phyloP scores from a whole-genome alignment of 2,329 filamentous ascomycete species.

The Fusarium sterilihyphosum region DNA sequence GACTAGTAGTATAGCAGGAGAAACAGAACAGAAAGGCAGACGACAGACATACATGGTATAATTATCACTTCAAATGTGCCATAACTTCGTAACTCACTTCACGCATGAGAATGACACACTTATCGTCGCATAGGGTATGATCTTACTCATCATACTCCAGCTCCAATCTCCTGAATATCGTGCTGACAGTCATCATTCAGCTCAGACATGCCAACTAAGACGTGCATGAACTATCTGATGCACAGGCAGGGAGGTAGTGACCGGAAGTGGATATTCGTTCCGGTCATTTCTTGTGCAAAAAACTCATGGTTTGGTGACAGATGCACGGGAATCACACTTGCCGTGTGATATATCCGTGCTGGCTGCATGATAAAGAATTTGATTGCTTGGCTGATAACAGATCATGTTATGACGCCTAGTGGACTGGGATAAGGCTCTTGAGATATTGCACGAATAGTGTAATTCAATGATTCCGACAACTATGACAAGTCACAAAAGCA shows the following conservation, averaged over 20 bases:
- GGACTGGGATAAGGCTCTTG: background rate
- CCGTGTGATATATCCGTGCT: constrained; percentile 6
- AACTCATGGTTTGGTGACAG: constrained; percentile 5
- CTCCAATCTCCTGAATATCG: background rate
- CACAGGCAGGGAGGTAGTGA: constrained; percentile 5
- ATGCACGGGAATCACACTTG: constrained; percentile 20
- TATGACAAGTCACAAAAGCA: constrained; percentile 6
- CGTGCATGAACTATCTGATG: constrained; percentile 19
- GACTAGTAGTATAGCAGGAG: background rate
- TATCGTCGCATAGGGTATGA: background rate
- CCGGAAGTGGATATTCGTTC: background rate
- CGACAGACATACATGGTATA: constrained; percentile 10
- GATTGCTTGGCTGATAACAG: background rate
- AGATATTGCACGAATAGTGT: background rate
- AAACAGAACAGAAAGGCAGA: constrained; percentile 24
- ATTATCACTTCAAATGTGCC: constrained; percentile 2
- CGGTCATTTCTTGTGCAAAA: constrained; percentile 1
- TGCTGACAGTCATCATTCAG: constrained; percentile 5
- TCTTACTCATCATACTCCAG: background rate
- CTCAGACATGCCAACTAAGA: background rate
- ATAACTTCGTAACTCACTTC: background rate
- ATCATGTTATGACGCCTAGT: background rate
- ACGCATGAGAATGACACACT: background rate
- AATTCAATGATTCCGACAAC: background rate
- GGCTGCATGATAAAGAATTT: constrained; percentile 9